A percentile compares a stretch with the other conserved stretches of the same genome.
Evolutionary conservation across 139 green algal species (phyloP).

Genomic region (Chlamydomonas schloesseri): DNA sequence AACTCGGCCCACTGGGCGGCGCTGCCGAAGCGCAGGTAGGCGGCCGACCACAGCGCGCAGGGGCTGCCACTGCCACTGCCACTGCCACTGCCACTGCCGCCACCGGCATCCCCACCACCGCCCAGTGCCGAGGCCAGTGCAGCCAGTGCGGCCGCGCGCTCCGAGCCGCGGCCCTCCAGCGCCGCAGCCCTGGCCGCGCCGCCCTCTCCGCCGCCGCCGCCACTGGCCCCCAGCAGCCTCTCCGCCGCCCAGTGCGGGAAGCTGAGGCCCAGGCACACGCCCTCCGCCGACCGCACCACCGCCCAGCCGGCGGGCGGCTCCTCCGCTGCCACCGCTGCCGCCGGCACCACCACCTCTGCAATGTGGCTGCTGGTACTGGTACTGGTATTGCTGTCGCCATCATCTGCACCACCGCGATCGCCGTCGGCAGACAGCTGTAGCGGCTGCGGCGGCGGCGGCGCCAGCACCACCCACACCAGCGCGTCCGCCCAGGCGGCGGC

Average conservation of each 20-base stretch:
- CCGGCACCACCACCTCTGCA: too few species aligned
- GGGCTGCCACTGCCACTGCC: conserved; percentile 20
- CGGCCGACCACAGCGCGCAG: conserved; percentile 24
- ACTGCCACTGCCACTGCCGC: background rate
- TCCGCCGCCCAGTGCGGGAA: background rate
- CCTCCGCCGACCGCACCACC: background rate
- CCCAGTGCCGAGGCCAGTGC: background rate
- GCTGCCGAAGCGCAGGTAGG: conserved; percentile 31
- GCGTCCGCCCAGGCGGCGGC: conserved; percentile 13
- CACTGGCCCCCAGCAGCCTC: too few species aligned
- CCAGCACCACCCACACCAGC: conserved; percentile 27
- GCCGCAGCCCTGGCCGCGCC: too few species aligned
- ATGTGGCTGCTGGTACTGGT: background rate
- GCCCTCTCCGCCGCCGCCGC: too few species aligned
- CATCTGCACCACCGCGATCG: too few species aligned
- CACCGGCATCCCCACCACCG: too few species aligned
- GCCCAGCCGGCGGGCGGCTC: background rate
- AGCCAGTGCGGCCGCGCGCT: too few species aligned
- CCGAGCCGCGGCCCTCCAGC: too few species aligned
- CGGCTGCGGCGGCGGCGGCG: conserved; percentile 5
- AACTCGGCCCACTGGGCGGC: conserved; percentile 39
- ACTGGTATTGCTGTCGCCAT: too few species aligned
- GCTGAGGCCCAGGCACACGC: conserved; percentile 40
- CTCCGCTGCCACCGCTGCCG: background rate
- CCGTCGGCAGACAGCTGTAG: too few species aligned